Base-by-base conservation (phyloP, 1,139 yeast species). In the Spathaspora sp. region DNA sequence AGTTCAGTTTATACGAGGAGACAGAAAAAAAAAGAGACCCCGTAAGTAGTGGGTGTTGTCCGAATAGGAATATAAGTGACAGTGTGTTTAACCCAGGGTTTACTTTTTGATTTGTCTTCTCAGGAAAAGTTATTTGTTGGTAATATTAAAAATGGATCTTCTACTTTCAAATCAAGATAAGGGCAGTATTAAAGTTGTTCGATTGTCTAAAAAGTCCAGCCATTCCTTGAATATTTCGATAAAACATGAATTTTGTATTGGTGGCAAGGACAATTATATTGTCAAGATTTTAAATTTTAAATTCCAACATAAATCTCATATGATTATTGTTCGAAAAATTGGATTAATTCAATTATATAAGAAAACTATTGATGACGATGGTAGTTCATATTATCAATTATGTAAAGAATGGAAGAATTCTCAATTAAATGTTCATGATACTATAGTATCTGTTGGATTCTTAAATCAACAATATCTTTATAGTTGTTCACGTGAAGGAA, bases 401-500 rank as follows among this genome's bases (percentile, higher is more conserved):
- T 57, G 60, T 42, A 70, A 70, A 47, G 74, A 70, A 46, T 71
- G 75, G 75, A 68, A 67, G 51, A 69, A 69, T 51, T 54, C 65
- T 45, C 40, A 57, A 41, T 46, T 56, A 50, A 56, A 56, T 40
- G 38, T 49, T 10, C 54, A 48, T n/a, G 70, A 65, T 46, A 53
- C 46, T 8, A 38, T 43, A 6, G 42, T 66, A 11, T 52, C 61
- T 8, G 51, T 68, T 18, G 72, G 69, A 1, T 51, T 68, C 11
- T 46, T 68, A 36, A 56, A 61, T 26, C 49, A 59, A 38, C 70
- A 61, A 47, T 71, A 63, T 54, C 63, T 78, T 29, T 72, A 70
- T 50, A 69, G 72, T 38, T 77, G 82, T 52, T 74, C 78, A 2
- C 59, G 61, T 10, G 69, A 68, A 8, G 83, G 83, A 7, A 65